Percentiles rank a stretch among this genome's conserved stretches.
Conservation (phyloP, 176 grass and related monocot species). For the Triticum dicoccoides region DNA sequence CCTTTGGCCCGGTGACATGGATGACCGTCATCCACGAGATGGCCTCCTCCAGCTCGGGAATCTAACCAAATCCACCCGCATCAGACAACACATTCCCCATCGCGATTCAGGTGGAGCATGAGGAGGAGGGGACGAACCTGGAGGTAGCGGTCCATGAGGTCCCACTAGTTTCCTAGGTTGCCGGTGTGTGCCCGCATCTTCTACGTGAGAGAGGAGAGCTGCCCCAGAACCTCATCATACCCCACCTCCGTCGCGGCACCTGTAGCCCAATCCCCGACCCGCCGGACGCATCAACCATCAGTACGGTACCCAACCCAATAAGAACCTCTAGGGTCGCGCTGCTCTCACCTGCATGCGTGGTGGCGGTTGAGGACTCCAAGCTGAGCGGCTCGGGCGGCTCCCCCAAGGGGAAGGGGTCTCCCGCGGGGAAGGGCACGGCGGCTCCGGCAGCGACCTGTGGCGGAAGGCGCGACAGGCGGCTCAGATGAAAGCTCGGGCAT, state of each 20-base stretch:
- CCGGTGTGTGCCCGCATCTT: constrained; percentile 63
- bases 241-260: constrained; percentile 16
- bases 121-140: no score
- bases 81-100: background rate
- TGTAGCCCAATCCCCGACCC: background rate
- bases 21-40: constrained; percentile 73
- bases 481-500: no score
- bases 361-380: background rate
- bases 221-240: constrained; percentile 71
- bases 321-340: background rate
- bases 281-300: background rate
- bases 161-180: constrained; percentile 71
- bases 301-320: no score
- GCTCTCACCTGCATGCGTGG: constrained; percentile 27
- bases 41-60: constrained; percentile 51
- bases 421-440: no score
- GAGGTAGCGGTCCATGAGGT: constrained; percentile 52
- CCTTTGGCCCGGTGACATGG: constrained; percentile 88
- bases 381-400: no score
- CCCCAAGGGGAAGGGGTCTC: no score
- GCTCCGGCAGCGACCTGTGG: no score
- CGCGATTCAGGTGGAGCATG: no score
- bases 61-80: background rate
- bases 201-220: constrained; percentile 63
- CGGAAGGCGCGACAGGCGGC: no score